phyloP scores from a whole-genome alignment of 805 yeast genomes.

The Saccharomycopsis sp. region DNA sequence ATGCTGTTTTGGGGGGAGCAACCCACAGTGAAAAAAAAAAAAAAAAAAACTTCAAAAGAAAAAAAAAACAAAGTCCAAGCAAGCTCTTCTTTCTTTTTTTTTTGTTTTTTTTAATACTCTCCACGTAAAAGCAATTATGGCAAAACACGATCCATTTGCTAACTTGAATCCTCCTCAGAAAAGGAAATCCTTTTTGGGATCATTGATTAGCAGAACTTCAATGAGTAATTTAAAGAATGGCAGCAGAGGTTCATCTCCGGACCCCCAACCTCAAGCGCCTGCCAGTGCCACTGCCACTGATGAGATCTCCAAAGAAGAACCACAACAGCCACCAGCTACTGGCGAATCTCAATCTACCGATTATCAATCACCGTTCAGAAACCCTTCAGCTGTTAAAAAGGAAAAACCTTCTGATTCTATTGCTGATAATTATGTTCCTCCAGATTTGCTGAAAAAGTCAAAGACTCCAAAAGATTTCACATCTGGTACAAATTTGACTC shows the following conservation, averaged over 20 bases:
- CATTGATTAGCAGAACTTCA: constrained; percentile 3
- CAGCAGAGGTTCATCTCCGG: too few species aligned
- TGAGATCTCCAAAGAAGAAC: neutral
- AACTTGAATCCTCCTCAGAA: constrained; percentile 11
- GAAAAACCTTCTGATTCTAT: constrained; percentile 6
- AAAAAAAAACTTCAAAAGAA: neutral
- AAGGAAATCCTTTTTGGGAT: constrained; percentile 16
- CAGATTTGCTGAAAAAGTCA: constrained; percentile 19
- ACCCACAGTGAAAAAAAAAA: neutral
- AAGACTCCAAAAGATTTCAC: constrained; percentile 19
- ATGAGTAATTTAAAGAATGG: neutral
- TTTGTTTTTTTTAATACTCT: neutral
- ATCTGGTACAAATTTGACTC: constrained; percentile 14
- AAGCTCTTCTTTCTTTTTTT: neutral
- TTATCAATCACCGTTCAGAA: constrained; percentile 18
- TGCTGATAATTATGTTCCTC: constrained; percentile 14
- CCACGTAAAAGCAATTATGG: constrained; percentile 3
- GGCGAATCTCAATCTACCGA: neutral
- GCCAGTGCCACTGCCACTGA: constrained; percentile 1
- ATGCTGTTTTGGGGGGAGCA: too few species aligned
- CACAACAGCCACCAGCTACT: neutral
- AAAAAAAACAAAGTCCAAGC: neutral
- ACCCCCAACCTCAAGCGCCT: neutral
- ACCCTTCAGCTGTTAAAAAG: constrained; percentile 1
- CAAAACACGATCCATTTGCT: constrained; percentile 21